phyloP scores from a whole-genome alignment of 2,329 filamentous ascomycete species.

The Phialophora expanda region DNA sequence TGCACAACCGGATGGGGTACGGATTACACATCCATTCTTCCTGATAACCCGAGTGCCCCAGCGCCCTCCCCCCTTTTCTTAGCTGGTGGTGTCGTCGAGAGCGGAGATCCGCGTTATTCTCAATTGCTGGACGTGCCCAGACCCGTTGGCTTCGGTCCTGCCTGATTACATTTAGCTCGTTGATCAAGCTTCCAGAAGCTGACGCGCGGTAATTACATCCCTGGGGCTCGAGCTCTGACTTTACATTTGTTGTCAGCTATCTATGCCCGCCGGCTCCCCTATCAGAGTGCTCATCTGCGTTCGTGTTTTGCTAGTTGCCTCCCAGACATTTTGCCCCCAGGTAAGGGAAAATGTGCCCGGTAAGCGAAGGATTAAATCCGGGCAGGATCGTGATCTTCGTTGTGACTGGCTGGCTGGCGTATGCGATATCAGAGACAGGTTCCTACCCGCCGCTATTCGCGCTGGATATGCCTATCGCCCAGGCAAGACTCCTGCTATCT shows the following conservation, averaged over 20 bases:
- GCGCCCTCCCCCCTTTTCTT: neutral
- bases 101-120: neutral
- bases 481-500: conserved; percentile 11
- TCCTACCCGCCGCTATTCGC: neutral
- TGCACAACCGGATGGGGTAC: no score
- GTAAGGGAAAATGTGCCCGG: conserved; percentile 7
- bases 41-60: no score
- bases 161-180: conserved; percentile 21
- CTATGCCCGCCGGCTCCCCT: conserved; percentile 15
- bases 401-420: conserved; percentile 8
- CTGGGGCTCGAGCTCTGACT: conserved; percentile 22
- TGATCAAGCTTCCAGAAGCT: neutral
- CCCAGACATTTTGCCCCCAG: neutral
- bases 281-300: conserved; percentile 19
- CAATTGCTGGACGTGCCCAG: neutral
- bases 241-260: conserved; percentile 28
- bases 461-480: conserved; percentile 1
- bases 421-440: conserved; percentile 2
- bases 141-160: conserved; percentile 1
- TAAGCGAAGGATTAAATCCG: conserved; percentile 15
- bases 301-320: conserved; percentile 9
- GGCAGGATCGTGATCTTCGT: neutral
- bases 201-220: neutral
- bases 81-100: neutral
- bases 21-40: no score